Evolutionary conservation across 805 yeast genomes (phyloP).

Genomic region (Candida tibetensis): DNA sequence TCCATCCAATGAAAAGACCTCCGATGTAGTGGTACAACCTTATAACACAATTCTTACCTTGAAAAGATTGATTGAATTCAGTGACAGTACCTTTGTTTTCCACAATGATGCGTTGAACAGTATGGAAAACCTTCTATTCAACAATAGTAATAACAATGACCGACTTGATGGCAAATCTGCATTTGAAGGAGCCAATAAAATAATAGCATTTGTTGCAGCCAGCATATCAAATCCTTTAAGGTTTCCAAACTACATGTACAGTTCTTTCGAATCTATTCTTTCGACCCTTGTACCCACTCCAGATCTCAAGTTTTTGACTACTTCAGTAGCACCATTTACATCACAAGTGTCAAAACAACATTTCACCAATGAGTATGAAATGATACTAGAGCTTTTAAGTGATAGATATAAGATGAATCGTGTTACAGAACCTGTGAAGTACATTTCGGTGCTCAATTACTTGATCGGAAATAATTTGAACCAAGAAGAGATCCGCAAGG

Average conservation of each 20-base stretch:
- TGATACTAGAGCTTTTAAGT: slow-evolving; percentile 76
- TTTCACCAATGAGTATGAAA: slow-evolving; percentile 78
- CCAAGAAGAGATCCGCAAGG: slow-evolving; percentile 70
- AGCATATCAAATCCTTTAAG: slow-evolving; percentile 83
- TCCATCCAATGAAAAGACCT: slow-evolving; percentile 70
- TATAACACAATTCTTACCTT: slow-evolving; percentile 85
- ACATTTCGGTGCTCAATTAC: slow-evolving; percentile 69
- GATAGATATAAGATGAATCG: slow-evolving; percentile 72
- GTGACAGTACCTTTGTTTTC: slow-evolving; percentile 85
- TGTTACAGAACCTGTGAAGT: slow-evolving; percentile 41
- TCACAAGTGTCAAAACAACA: slow-evolving; percentile 47
- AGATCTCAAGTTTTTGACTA: slow-evolving; percentile 61
- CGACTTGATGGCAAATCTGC: slow-evolving; percentile 48
- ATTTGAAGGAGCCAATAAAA: slow-evolving; percentile 75
- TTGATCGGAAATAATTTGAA: slow-evolving; percentile 60
- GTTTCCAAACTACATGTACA: slow-evolving; percentile 89
- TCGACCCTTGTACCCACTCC: slow-evolving; percentile 86
- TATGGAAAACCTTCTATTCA: slow-evolving; percentile 51
- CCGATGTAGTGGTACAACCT: slow-evolving; percentile 98
- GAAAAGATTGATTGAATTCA: slow-evolving; percentile 73
- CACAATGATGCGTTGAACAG: slow-evolving; percentile 83
- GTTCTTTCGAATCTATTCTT: slow-evolving; percentile 75
- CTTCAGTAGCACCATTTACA: slow-evolving; percentile 42
- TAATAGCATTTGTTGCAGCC: slow-evolving; percentile 82
- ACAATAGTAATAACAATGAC: slow-evolving; percentile 6